Evolutionary conservation across 345 rosid species (phyloP).

Genomic region (Hirschfeldia incana): DNA sequence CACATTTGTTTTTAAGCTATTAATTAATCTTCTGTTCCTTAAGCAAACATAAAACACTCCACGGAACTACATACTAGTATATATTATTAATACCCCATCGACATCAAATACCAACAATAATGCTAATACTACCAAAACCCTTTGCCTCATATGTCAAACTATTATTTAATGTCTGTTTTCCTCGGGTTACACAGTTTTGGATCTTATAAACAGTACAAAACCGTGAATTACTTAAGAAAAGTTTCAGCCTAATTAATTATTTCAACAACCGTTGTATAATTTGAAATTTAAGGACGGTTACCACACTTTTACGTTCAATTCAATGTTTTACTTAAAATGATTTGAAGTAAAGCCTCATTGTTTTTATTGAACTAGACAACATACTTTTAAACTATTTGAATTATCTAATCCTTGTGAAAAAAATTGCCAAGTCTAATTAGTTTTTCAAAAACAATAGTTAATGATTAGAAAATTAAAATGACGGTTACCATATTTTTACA

Average conservation of each 20-base stretch:
- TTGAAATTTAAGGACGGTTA: constrained; percentile 2
- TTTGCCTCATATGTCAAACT: constrained; percentile 31
- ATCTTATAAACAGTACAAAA: constrained; percentile 2
- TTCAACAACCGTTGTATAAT: constrained; percentile 10
- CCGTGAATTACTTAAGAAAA: neutral
- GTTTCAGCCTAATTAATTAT: constrained; percentile 9
- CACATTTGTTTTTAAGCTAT: constrained; percentile 14
- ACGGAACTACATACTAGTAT: constrained; percentile 20
- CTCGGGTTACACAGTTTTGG: constrained; percentile 17
- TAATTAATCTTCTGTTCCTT: constrained; percentile 27
- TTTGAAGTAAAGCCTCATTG: neutral
- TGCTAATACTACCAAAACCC: constrained; percentile 31
- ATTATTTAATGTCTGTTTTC: neutral
- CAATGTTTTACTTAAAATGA: neutral
- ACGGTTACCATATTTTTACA: constrained; percentile 8
- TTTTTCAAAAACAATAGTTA: constrained; percentile 1
- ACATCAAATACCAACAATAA: constrained; percentile 26
- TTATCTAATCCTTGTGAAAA: neutral
- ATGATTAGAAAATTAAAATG: neutral
- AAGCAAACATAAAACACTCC: constrained; percentile 33
- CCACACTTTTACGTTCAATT: neutral
- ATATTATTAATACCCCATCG: neutral
- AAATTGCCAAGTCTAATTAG: neutral
- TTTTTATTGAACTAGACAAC: neutral
- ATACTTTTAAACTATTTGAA: neutral